These are phyloP conservation scores for Fusarium agapanthi DNA, from an alignment of 2,329 filamentous ascomycete genomes.

Conservation along the genomic window DNA sequence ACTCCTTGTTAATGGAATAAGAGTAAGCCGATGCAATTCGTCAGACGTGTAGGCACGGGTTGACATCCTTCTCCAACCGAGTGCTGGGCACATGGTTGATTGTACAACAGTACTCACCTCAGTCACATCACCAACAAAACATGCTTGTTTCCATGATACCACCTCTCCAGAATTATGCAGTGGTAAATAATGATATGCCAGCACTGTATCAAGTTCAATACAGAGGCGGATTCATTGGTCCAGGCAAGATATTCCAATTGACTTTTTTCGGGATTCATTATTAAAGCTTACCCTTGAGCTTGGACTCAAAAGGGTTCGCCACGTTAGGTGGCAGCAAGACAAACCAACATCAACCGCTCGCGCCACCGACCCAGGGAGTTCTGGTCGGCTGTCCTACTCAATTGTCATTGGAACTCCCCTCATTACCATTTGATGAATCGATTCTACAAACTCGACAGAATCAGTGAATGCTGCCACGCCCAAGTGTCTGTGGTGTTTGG, in stretches of 20 bases:
- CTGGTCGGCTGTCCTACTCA: background rate
- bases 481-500: background rate
- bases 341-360: background rate
- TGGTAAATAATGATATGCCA: accelerated
- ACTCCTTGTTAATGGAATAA: accelerated
- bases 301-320: background rate
- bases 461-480: background rate
- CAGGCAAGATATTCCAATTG: background rate
- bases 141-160: accelerated
- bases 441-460: background rate
- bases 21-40: background rate
- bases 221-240: background rate
- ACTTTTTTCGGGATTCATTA: no score
- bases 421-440: accelerated
- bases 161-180: no score
- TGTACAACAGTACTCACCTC: accelerated
- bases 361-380: background rate
- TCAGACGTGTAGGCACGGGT: accelerated
- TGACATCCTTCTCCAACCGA: accelerated
- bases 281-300: background rate
- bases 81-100: no score
- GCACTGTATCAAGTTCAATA: accelerated
- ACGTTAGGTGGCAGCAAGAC: background rate
- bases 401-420: no score
- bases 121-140: background rate